A percentile compares a stretch with the other conserved stretches of the same genome.
phyloP scores from a whole-genome alignment of 2,329 filamentous ascomycete genomes.

The Cercospora beticola region DNA sequence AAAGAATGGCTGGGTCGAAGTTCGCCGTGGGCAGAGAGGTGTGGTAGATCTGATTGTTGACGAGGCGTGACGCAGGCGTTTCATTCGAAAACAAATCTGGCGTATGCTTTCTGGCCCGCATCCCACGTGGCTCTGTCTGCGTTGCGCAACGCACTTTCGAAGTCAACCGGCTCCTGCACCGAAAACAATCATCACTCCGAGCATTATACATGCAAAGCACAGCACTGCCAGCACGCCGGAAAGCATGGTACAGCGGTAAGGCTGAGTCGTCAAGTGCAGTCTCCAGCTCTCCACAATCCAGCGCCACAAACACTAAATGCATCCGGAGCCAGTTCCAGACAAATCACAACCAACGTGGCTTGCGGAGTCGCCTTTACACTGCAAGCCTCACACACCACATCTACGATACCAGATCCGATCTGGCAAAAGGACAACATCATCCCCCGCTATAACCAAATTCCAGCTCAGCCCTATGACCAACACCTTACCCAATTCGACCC shows the following conservation, averaged over 20 bases:
- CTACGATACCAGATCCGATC: conserved; percentile 6
- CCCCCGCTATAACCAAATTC: background rate
- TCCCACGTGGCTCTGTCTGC: background rate
- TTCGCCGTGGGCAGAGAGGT: conserved; percentile 51
- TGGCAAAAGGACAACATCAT: conserved; percentile 1
- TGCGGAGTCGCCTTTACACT: conserved; percentile 15
- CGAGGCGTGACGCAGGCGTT: background rate
- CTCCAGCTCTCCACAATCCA: conserved; percentile 2
- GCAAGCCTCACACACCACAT: conserved; percentile 11
- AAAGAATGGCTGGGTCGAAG: conserved; percentile 67
- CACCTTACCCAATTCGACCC: background rate
- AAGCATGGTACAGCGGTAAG: conserved; percentile 7
- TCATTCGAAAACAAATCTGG: background rate
- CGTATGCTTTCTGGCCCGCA: background rate
- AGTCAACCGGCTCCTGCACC: background rate
- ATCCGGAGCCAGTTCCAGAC: conserved; percentile 1
- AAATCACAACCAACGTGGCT: conserved; percentile 11
- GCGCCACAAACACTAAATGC: background rate
- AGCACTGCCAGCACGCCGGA: background rate
- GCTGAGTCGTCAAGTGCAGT: conserved; percentile 10
- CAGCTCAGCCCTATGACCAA: conserved; percentile 12
- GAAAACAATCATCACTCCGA: background rate
- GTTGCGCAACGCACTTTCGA: background rate
- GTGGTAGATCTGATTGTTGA: conserved; percentile 39
- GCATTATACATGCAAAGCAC: conserved; percentile 3